Evolutionary conservation across 306 rosid species (phyloP).

Genomic region (Pueraria montana): DNA sequence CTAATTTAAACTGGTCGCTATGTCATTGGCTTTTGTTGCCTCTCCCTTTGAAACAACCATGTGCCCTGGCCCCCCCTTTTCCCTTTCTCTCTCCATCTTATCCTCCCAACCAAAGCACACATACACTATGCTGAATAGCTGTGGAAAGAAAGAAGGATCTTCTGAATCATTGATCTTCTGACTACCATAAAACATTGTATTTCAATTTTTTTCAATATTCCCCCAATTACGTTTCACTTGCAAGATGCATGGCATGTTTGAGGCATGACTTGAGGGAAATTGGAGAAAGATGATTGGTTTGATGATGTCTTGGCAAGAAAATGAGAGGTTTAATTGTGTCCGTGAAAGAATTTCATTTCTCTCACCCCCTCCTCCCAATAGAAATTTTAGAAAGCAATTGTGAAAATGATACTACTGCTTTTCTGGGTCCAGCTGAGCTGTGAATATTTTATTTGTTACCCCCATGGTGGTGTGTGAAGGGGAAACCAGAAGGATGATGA

Average conservation of each 20-base stretch:
- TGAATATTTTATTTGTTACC: slow-evolving; percentile 16
- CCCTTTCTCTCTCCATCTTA: slow-evolving; percentile 8
- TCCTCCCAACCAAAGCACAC: slow-evolving; percentile 5
- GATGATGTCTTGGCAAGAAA: not conserved
- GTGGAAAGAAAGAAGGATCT: not conserved
- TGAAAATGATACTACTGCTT: not conserved
- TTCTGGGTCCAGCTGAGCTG: not conserved
- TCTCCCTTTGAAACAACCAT: slow-evolving; percentile 32
- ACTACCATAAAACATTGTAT: not conserved
- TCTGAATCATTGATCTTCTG: not conserved
- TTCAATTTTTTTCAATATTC: not conserved
- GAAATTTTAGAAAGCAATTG: not conserved
- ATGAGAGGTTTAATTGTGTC: not conserved
- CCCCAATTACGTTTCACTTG: not conserved
- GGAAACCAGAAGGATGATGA: slow-evolving; percentile 7
- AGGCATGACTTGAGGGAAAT: not conserved
- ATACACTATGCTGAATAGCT: not conserved
- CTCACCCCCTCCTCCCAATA: not conserved
- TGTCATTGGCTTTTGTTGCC: slow-evolving; percentile 41
- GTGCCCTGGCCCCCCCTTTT: slow-evolving; percentile 2
- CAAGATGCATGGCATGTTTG: not conserved
- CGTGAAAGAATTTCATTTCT: not conserved
- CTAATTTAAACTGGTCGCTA: slow-evolving; percentile 3
- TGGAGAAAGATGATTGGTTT: slow-evolving; percentile 2
- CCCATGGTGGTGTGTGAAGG: not conserved